Evolutionary conservation across 2,329 filamentous ascomycete species (phyloP).

Genomic region (Coniochaeta sp.): DNA sequence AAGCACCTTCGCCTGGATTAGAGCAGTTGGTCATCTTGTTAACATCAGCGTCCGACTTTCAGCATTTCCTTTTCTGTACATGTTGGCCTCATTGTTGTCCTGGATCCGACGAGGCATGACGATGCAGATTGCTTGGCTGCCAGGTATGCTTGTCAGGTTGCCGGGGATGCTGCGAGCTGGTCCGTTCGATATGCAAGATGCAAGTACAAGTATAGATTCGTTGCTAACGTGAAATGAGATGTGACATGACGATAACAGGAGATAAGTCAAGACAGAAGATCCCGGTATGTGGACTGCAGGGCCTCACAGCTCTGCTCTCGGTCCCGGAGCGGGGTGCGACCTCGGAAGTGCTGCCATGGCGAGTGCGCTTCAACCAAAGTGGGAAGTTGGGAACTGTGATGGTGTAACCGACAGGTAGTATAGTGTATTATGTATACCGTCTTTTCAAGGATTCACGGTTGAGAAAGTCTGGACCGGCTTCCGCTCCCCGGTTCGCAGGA

Average conservation of each 20-base stretch:
- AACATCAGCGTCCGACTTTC: not conserved
- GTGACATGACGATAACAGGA: not conserved
- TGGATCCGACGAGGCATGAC: not conserved
- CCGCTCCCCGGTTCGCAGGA: not conserved
- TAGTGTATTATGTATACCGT: too few relatives aligned
- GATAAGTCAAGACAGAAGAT: not conserved
- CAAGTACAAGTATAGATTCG: not conserved
- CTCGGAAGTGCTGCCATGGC: not conserved
- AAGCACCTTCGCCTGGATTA: not conserved
- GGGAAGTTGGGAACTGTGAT: not conserved
- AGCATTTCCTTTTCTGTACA: not conserved
- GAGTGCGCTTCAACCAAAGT: not conserved
- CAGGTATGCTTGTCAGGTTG: not conserved
- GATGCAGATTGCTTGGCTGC: not conserved
- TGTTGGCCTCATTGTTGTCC: not conserved
- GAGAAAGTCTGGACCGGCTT: not conserved
- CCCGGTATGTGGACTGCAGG: not conserved
- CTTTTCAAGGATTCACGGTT: not conserved
- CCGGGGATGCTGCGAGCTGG: not conserved
- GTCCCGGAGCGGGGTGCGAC: not conserved
- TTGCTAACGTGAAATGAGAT: conserved; percentile 4
- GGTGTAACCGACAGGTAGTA: not conserved
- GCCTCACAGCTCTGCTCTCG: not conserved
- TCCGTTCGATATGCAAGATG: not conserved
- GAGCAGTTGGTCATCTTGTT: not conserved